A percentile compares a stretch with the other conserved stretches of the same genome.
These are phyloP conservation scores for Larix sibirica DNA, from an alignment of 83 land plant genomes.

Conservation along the genomic window DNA sequence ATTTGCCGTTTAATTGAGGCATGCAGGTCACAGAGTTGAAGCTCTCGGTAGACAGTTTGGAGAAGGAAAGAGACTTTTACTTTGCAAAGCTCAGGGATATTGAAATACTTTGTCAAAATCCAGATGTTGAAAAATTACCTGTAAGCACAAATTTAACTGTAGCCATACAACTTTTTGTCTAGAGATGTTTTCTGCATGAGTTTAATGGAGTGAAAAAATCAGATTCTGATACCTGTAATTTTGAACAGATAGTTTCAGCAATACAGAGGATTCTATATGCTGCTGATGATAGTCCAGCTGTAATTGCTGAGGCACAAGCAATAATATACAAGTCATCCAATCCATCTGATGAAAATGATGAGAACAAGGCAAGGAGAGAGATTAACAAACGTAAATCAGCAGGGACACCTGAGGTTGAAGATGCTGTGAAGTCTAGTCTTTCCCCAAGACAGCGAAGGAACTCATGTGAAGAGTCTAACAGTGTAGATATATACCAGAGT, in stretches of 20 bases:
- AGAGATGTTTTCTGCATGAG: neutral
- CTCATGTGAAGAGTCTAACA: neutral
- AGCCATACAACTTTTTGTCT: neutral
- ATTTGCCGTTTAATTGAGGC: neutral
- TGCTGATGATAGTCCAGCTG: slow-evolving; percentile 69
- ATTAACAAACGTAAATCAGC: neutral
- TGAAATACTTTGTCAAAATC: slow-evolving; percentile 88
- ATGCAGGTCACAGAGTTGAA: slow-evolving; percentile 89
- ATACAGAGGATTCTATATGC: slow-evolving; percentile 87
- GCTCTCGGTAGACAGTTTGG: slow-evolving; percentile 84
- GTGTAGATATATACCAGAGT: slow-evolving; percentile 3
- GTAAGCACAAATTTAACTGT: slow-evolving; percentile 31
- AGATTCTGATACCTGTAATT: neutral
- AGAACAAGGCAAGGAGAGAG: slow-evolving; percentile 14
- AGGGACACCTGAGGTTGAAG: slow-evolving; percentile 2
- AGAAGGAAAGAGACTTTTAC: slow-evolving; percentile 97
- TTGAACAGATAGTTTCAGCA: slow-evolving; percentile 75
- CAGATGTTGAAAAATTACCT: slow-evolving; percentile 66
- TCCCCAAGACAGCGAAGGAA: slow-evolving; percentile 4
- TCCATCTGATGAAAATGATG: slow-evolving; percentile 22
- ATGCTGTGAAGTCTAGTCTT: slow-evolving; percentile 4
- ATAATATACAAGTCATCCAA: slow-evolving; percentile 38
- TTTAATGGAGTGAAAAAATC: neutral
- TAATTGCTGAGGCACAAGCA: slow-evolving; percentile 85
- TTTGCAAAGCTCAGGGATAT: slow-evolving; percentile 92